Conservation (phyloP, 116 monocot species). For the Dioscorea cayenensis region DNA sequence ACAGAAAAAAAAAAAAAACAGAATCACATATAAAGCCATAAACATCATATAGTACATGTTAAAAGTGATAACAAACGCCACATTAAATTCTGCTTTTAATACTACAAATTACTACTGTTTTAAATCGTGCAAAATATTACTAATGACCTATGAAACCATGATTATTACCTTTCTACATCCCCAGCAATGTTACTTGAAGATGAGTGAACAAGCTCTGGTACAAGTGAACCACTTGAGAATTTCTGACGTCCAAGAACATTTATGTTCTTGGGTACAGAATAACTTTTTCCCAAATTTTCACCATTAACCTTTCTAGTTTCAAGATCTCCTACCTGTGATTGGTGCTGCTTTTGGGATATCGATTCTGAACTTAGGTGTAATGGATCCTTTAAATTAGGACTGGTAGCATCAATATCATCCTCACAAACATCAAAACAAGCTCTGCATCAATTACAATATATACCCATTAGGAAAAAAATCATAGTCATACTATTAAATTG, state of each 20-base stretch:
- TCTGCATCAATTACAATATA: constrained; percentile 27
- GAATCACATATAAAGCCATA: no score
- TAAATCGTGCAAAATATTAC: not conserved
- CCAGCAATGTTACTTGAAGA: constrained; percentile 25
- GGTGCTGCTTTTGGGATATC: constrained; percentile 17
- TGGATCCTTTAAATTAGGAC: constrained; percentile 24
- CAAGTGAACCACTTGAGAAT: constrained; percentile 59
- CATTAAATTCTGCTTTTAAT: no score
- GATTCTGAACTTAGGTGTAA: constrained; percentile 21
- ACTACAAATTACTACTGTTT: no score
- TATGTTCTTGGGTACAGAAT: constrained; percentile 29
- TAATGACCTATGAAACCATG: not conserved
- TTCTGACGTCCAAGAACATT: constrained; percentile 38
- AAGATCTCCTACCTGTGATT: constrained; percentile 17
- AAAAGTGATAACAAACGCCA: no score
- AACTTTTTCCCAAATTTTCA: constrained; percentile 35
- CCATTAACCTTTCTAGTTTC: constrained; percentile 26
- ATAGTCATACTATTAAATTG: not conserved
- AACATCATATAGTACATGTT: no score
- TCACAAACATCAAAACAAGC: constrained; percentile 83
- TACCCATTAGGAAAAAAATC: not conserved
- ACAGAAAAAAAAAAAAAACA: no score
- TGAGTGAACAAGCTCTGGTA: constrained; percentile 47
- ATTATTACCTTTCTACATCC: constrained; percentile 44
- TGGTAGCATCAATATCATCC: constrained; percentile 37